A percentile compares a stretch with the other conserved stretches of the same genome.
phyloP scores from a whole-genome alignment of 1,284 basidiomycete species.

The Moniliella sp. region DNA sequence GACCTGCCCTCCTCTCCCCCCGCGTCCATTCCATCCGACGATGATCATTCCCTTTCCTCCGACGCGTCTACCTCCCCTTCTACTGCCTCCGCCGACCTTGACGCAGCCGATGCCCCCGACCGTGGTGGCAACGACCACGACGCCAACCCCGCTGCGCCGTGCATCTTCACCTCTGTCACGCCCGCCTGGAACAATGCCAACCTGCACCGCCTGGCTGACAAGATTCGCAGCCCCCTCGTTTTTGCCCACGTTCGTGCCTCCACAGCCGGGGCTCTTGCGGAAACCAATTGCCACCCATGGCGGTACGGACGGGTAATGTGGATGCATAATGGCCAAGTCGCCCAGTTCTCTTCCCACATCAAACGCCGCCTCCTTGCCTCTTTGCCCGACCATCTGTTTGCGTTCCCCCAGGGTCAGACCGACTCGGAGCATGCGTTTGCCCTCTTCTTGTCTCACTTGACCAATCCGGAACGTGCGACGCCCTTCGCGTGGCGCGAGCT shows the following conservation, averaged over 20 bases:
- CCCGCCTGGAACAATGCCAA: conserved; percentile 36
- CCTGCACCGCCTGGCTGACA: conserved; percentile 21
- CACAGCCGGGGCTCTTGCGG: conserved; percentile 19
- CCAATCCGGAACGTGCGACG: conserved; percentile 7
- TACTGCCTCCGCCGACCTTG: too few species aligned
- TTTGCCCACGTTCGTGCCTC: conserved; percentile 25
- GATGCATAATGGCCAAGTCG: conserved; percentile 30
- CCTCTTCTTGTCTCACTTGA: conserved; percentile 18
- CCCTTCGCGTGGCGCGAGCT: conserved; percentile 13
- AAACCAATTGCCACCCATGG: conserved; percentile 31
- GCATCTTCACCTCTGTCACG: conserved; percentile 86
- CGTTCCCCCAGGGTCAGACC: conserved; percentile 24
- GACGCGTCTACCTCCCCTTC: background rate
- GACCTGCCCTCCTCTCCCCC: conserved; percentile 6
- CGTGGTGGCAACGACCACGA: background rate
- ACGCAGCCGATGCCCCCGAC: too few species aligned
- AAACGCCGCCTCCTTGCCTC: conserved; percentile 15
- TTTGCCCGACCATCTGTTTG: conserved; percentile 17
- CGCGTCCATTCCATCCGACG: background rate
- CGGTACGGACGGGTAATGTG: conserved; percentile 25
- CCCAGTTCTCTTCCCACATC: conserved; percentile 15
- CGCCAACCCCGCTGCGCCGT: conserved; percentile 40
- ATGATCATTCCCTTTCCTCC: background rate
- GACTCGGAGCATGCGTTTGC: conserved; percentile 26
- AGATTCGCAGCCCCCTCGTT: conserved; percentile 26